phyloP scores from a whole-genome alignment of 345 rosid genomes.

The Geranium rotundifolium region DNA sequence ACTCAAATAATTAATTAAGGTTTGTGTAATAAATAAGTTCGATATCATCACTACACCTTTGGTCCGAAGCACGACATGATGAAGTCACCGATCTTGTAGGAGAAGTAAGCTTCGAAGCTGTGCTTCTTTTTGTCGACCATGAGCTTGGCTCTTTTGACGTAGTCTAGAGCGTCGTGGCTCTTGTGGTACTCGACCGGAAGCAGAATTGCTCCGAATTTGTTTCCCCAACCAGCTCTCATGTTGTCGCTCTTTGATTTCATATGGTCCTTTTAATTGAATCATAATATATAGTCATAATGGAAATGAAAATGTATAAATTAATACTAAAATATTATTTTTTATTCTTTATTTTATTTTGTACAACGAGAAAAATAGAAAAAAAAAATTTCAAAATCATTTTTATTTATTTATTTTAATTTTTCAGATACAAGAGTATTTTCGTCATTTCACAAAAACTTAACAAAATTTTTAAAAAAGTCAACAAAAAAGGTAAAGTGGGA shows the following conservation, averaged over 20 bases:
- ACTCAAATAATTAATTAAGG: too few species aligned
- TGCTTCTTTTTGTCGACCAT: constrained; percentile 44
- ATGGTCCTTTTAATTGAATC: constrained; percentile 19
- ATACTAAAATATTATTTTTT: too few species aligned
- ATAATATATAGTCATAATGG: too few species aligned
- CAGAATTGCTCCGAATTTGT: constrained; percentile 41
- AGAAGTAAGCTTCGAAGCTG: constrained; percentile 38
- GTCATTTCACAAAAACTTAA: too few species aligned
- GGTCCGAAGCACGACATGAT: constrained; percentile 32
- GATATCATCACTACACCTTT: constrained; percentile 23
- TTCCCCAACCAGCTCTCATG: constrained; percentile 35
- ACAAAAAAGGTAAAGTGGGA: too few species aligned
- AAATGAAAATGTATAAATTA: too few species aligned
- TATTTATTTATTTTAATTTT: too few species aligned
- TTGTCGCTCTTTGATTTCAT: constrained; percentile 20
- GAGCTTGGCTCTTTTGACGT: constrained; percentile 36
- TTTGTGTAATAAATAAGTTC: not conserved
- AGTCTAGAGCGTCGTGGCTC: constrained; percentile 22
- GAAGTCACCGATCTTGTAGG: constrained; percentile 26
- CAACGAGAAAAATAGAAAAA: too few species aligned
- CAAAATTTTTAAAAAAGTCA: too few species aligned
- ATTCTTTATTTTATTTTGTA: too few species aligned
- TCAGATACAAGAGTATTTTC: too few species aligned
- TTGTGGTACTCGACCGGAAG: constrained; percentile 33
- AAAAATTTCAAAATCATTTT: too few species aligned